These are phyloP conservation scores for Scenedesmus sp. DNA, from an alignment of 163 green algal genomes.

Conservation along the genomic window DNA sequence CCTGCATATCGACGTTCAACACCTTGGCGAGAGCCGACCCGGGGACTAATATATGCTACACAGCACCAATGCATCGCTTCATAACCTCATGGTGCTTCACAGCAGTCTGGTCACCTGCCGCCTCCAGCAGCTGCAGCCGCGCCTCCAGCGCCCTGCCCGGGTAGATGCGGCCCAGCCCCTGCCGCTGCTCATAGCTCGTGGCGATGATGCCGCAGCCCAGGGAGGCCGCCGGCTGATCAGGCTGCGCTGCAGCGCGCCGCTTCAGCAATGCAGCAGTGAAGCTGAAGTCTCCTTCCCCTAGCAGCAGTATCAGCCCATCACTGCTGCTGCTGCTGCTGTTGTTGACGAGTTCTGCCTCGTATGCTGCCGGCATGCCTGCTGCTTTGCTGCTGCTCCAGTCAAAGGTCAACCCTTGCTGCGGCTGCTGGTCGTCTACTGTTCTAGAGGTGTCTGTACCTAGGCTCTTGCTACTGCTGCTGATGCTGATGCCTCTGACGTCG, in stretches of 20 bases:
- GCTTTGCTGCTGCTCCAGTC: slow-evolving; percentile 22
- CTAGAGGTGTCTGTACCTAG: background rate
- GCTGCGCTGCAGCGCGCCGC: background rate
- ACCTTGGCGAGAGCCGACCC: too few species aligned
- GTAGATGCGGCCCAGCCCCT: slow-evolving; percentile 16
- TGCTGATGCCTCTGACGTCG: background rate
- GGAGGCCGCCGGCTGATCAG: background rate
- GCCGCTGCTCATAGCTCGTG: slow-evolving; percentile 33
- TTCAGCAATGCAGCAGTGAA: slow-evolving; percentile 34
- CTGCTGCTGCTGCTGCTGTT: background rate
- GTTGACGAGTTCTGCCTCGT: background rate
- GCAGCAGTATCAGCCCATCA: background rate
- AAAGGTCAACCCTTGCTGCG: slow-evolving; percentile 31
- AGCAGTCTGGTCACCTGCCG: slow-evolving; percentile 12
- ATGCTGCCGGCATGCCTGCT: slow-evolving; percentile 15
- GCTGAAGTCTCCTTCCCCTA: slow-evolving; percentile 46
- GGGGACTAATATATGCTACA: too few species aligned
- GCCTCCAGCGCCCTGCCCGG: background rate
- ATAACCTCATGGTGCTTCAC: too few species aligned
- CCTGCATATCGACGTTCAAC: too few species aligned
- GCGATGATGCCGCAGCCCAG: background rate
- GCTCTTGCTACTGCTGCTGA: background rate
- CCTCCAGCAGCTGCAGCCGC: background rate
- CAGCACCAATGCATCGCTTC: too few species aligned
- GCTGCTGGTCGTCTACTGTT: background rate